Base-by-base conservation (phyloP, 1,139 yeast species). In the Pichia sp. region DNA sequence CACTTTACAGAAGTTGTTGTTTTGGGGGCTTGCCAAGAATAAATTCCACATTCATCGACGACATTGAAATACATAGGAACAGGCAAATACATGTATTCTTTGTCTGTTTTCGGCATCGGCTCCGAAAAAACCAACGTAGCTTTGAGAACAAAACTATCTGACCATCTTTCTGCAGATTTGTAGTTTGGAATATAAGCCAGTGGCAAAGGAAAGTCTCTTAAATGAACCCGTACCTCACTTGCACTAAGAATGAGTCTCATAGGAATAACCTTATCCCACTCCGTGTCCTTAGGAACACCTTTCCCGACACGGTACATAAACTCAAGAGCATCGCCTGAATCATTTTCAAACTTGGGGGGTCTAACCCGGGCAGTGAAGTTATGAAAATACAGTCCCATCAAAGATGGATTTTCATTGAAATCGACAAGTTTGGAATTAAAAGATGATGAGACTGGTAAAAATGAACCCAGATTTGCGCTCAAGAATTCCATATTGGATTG, bases 1-100 rank as follows among this genome's bases (percentile, higher is more conserved):
- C 87, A 71, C 66, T 92, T 90, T 45, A 90, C 84, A 0, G 95
- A 76, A 0, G 95, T 80, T 49, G 92, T 74, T 0, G 97, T 86
- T 59, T 93, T 84, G 42, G 90, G 85, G 10, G 92, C 84, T 19
- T 78, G 77, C 44, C 90, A 67, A 1, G 84, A 76, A 62, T 85
- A 85, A 57, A 75, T 78, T 40, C 68, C 64, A 60, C 70, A 72
- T 53, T 70, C 64, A 45, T 59, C 59, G 26, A 64, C 64, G 19
- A 64, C 62, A 40, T 51, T 47, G 0, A 83, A 81, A 23, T 83
- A 80, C 45, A 90, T 72, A 0, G 93, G 87, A 4, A 89, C 84
- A 57, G 75, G 75, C 15, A 44, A 51, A 2, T 87, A 72, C 43
- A 78, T 76, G 34, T 57, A 43, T 52, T 60, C 59, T 13, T 26